Conservation (phyloP, 192 early-diverging fungal genomes). For the Backusella australiensis region DNA sequence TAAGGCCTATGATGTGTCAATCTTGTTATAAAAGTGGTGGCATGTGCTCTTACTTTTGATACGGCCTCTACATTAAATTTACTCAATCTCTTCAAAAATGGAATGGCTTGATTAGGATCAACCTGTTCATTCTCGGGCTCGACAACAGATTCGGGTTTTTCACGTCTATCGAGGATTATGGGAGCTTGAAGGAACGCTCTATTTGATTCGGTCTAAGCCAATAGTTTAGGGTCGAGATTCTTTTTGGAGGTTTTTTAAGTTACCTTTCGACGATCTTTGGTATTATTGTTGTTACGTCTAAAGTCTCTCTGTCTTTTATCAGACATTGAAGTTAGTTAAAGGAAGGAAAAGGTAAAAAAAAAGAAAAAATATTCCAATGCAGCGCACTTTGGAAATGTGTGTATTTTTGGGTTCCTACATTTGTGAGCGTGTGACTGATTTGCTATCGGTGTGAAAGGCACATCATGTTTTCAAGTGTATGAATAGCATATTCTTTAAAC, state of each 20-base stretch:
- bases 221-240: neutral
- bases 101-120: slow-evolving; percentile 1
- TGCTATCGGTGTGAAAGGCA: too few species aligned
- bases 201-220: neutral
- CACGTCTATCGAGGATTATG: slow-evolving; percentile 29
- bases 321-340: neutral
- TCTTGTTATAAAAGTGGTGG: too few species aligned
- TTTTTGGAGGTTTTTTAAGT: neutral
- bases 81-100: slow-evolving; percentile 4
- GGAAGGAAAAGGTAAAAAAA: neutral
- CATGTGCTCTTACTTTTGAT: neutral
- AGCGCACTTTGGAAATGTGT: too few species aligned
- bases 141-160: neutral
- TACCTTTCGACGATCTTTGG: slow-evolving; percentile 18
- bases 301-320: neutral
- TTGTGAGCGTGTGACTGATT: too few species aligned
- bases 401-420: too few species aligned
- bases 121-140: neutral
- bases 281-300: neutral
- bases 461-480: too few species aligned
- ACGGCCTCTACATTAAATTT: slow-evolving; percentile 20
- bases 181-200: slow-evolving; percentile 20
- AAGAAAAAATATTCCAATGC: too few species aligned
- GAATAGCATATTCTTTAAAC: too few species aligned
- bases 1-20: slow-evolving; percentile 30